These are phyloP conservation scores for Eragrostis tef DNA, from an alignment of 202 grass and related monocot genomes.

Conservation along the genomic window DNA sequence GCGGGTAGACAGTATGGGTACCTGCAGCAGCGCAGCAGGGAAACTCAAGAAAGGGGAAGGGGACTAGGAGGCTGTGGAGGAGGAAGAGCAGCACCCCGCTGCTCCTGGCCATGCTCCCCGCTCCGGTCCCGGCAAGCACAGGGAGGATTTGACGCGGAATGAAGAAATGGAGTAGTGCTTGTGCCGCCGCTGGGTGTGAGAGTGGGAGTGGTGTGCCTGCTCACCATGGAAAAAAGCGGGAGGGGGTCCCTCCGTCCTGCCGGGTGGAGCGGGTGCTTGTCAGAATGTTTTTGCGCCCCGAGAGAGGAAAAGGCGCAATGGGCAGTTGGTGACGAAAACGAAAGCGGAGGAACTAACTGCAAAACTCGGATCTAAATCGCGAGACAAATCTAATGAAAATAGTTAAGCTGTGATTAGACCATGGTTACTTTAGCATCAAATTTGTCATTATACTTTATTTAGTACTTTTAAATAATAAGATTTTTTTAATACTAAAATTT, in stretches of 20 bases:
- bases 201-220: not conserved
- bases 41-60: not conserved
- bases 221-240: not conserved
- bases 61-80: not conserved
- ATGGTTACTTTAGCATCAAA: no score
- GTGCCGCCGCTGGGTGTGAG: not conserved
- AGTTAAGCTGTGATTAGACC: no score
- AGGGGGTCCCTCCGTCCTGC: no score
- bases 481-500: no score
- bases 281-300: not conserved
- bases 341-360: no score
- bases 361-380: no score
- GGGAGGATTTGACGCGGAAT: not conserved
- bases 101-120: slow-evolving; percentile 12
- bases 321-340: no score
- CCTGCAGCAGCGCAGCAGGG: slow-evolving; percentile 18
- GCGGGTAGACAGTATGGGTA: not conserved
- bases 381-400: no score
- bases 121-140: not conserved
- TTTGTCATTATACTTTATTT: no score
- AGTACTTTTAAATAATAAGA: no score
- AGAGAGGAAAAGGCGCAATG: not conserved
- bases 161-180: not conserved
- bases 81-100: not conserved
- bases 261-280: not conserved